Evolutionary conservation across 352 stramenopile genomes (phyloP).

Genomic region (Pythium grandisporangium): DNA sequence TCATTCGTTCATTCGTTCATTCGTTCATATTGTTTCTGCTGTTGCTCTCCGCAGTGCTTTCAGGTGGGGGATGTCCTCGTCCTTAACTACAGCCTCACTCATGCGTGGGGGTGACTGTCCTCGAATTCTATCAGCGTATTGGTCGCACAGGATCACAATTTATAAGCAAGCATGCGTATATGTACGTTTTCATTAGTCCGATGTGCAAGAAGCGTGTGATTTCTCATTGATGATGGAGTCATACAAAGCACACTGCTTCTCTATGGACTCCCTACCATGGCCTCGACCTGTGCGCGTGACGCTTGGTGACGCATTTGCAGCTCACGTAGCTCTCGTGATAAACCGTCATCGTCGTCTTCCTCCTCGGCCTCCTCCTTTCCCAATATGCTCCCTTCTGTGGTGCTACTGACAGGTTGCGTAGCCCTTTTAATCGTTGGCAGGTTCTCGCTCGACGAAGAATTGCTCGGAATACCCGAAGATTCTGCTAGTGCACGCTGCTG

Average conservation of each 20-base stretch:
- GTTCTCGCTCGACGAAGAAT: constrained; percentile 7
- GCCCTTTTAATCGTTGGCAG: constrained; percentile 14
- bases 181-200: too few relatives aligned
- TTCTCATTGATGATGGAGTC: too few relatives aligned
- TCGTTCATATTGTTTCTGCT: too few relatives aligned
- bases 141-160: too few relatives aligned
- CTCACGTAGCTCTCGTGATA: constrained; percentile 53
- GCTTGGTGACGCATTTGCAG: constrained; percentile 64
- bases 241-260: constrained; percentile 1
- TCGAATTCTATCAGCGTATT: too few relatives aligned
- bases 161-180: too few relatives aligned
- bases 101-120: constrained; percentile 59
- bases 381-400: too few relatives aligned
- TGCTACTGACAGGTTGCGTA: constrained; percentile 31
- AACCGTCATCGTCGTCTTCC: constrained; percentile 44
- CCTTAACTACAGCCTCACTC: constrained; percentile 83
- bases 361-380: too few relatives aligned
- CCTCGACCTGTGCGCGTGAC: constrained; percentile 66
- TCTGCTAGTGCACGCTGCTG: constrained; percentile 14
- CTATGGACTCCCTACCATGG: constrained; percentile 30
- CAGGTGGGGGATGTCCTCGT: constrained; percentile 70
- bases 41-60: constrained; percentile 41
- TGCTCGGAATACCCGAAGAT: constrained; percentile 5
- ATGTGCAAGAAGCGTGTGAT: too few relatives aligned
- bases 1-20: too few relatives aligned